These are phyloP conservation scores for Bruguiera hainesii DNA, from an alignment of 441 rosid species.

Conservation along the genomic window DNA sequence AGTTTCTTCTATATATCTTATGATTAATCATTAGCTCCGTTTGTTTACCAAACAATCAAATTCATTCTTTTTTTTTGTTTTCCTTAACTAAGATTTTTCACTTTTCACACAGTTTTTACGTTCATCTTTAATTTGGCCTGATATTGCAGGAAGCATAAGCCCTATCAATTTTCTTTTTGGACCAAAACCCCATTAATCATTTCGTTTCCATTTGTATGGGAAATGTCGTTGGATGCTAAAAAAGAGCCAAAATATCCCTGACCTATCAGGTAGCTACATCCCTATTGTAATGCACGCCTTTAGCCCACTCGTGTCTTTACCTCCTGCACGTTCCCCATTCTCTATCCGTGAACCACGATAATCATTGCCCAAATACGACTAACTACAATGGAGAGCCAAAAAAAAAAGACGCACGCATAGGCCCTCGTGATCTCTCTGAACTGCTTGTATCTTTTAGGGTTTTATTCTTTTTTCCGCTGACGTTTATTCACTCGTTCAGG, in stretches of 20 bases:
- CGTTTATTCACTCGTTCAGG: constrained; percentile 19
- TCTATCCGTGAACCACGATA: neutral
- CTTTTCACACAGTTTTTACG: no score
- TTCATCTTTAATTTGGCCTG: no score
- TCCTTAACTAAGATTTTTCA: no score
- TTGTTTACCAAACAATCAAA: neutral
- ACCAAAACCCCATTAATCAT: no score
- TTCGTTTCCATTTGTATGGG: no score
- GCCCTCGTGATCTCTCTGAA: constrained; percentile 30
- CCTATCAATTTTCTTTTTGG: no score
- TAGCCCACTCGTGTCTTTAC: neutral
- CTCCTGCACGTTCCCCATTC: neutral
- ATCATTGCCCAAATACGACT: no score
- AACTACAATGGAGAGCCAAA: neutral
- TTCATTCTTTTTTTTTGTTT: no score
- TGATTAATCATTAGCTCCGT: neutral
- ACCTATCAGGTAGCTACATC: neutral
- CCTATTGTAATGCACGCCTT: constrained; percentile 6
- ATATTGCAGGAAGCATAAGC: no score
- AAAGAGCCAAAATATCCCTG: constrained; percentile 1
- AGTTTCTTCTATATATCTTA: neutral
- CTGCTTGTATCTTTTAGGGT: constrained; percentile 27
- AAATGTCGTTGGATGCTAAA: neutral
- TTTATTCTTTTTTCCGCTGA: constrained; percentile 30
- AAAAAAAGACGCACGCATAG: constrained; percentile 18